phyloP scores from a whole-genome alignment of 495 filamentous ascomycete genomes.

The Penicillium paradoxum region DNA sequence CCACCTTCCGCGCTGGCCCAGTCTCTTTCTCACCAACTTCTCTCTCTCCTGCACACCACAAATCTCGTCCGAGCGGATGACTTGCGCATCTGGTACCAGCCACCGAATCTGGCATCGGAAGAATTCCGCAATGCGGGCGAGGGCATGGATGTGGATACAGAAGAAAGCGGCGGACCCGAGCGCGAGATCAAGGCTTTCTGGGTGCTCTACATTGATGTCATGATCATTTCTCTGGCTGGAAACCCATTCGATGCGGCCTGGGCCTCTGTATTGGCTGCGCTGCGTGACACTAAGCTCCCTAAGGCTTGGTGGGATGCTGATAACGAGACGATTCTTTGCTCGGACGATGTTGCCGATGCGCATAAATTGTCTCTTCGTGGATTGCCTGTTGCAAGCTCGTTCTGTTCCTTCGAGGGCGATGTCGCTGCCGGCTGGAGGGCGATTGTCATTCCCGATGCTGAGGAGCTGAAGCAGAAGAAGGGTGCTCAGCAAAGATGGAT shows the following conservation, averaged over 20 bases:
- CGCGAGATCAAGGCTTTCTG: conserved; percentile 77
- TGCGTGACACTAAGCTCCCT: conserved; percentile 74
- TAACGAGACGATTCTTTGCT: conserved; percentile 70
- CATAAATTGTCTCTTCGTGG: conserved; percentile 49
- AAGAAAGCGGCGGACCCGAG: conserved; percentile 11
- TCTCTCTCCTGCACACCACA: conserved; percentile 65
- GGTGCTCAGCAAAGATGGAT: conserved; percentile 61
- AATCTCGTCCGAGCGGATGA: conserved; percentile 56
- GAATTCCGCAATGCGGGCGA: conserved; percentile 39
- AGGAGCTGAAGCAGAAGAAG: conserved; percentile 33
- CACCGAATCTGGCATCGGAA: conserved; percentile 37
- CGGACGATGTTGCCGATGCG: conserved; percentile 47
- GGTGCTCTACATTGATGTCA: conserved; percentile 87
- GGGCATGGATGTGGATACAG: conserved; percentile 40
- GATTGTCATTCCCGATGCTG: conserved; percentile 37
- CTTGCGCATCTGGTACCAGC: conserved; percentile 64
- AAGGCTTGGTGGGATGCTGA: conserved; percentile 82
- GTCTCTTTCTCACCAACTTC: conserved; percentile 70
- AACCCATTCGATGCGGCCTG: conserved; percentile 88
- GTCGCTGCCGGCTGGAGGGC: conserved; percentile 42
- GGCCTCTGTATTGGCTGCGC: conserved; percentile 76
- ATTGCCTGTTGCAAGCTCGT: conserved; percentile 67
- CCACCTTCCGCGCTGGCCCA: conserved; percentile 79
- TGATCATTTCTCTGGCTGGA: conserved; percentile 86
- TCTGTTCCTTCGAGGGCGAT: conserved; percentile 67